Conservation (phyloP, 176 grass and related monocot species). For the Dactylis glomerata region DNA sequence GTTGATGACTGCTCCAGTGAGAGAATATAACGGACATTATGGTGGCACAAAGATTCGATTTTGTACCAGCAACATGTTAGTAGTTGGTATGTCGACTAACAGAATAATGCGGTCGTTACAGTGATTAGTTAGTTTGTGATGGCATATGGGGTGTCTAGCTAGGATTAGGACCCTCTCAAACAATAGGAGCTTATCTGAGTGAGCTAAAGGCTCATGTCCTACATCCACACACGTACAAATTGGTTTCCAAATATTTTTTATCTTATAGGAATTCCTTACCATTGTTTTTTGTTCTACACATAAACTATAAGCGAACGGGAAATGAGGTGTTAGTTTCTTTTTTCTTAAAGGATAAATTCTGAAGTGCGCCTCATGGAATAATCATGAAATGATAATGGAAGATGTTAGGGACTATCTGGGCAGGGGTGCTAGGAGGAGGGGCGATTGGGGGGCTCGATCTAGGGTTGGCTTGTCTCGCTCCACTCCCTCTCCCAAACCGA, state of each 20-base stretch:
- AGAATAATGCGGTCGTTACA: not conserved
- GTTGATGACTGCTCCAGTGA: not conserved
- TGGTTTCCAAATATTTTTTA: not conserved
- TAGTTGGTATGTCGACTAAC: not conserved
- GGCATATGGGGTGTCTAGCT: not conserved
- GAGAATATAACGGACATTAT: not conserved
- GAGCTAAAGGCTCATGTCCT: not conserved
- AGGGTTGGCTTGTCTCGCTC: no score
- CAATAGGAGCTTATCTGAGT: not conserved
- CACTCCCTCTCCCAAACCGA: no score
- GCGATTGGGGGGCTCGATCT: no score
- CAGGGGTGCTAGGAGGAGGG: no score
- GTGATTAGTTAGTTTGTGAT: not conserved
- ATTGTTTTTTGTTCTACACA: not conserved
- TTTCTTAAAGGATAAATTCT: not conserved
- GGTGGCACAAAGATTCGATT: not conserved
- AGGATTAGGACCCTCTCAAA: not conserved
- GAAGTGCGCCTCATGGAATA: not conserved
- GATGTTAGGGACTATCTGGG: not conserved
- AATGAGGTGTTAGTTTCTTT: not conserved
- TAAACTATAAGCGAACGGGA: not conserved
- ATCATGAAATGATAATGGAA: not conserved
- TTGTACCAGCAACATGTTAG: not conserved
- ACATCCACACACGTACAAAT: not conserved
- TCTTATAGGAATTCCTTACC: not conserved